These are phyloP conservation scores for Xylaria multiplex DNA, from an alignment of 2,329 filamentous ascomycete species.

Conservation along the genomic window DNA sequence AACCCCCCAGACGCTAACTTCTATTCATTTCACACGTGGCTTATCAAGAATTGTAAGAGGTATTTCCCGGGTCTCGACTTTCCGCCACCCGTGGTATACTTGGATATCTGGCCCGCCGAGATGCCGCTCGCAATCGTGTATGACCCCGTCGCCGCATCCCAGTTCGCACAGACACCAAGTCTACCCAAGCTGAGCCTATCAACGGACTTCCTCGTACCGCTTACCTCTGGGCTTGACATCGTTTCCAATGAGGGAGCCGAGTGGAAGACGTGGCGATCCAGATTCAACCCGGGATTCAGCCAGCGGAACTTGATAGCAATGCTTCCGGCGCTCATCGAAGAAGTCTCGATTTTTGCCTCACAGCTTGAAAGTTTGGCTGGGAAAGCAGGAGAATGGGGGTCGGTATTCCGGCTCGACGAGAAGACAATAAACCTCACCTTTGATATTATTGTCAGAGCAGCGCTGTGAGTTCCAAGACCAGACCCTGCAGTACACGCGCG, in stretches of 20 bases:
- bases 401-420: conserved; percentile 50
- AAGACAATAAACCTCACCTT: conserved; percentile 53
- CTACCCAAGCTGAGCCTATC: conserved; percentile 38
- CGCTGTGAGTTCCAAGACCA: conserved; percentile 45
- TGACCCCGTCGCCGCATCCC: conserved; percentile 40
- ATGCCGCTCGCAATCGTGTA: conserved; percentile 37
- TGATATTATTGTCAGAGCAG: conserved; percentile 53
- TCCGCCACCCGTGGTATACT: conserved; percentile 44
- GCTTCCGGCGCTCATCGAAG: conserved; percentile 52
- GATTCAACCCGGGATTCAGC: conserved; percentile 53
- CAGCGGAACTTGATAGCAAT: conserved; percentile 50
- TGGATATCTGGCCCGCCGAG: conserved; percentile 46
- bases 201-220: conserved; percentile 41
- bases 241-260: conserved; percentile 48
- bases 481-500: not conserved
- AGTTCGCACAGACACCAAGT: conserved; percentile 41
- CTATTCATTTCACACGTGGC: conserved; percentile 43
- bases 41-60: conserved; percentile 40
- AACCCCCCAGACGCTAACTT: conserved; percentile 45
- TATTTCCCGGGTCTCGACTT: conserved; percentile 44
- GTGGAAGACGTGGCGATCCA: conserved; percentile 49
- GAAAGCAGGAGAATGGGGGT: conserved; percentile 45
- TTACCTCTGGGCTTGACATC: conserved; percentile 50
- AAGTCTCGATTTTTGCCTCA: conserved; percentile 51
- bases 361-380: conserved; percentile 46